phyloP scores from a whole-genome alignment of 2,329 filamentous ascomycete species.

The Colletotrichum lentis region DNA sequence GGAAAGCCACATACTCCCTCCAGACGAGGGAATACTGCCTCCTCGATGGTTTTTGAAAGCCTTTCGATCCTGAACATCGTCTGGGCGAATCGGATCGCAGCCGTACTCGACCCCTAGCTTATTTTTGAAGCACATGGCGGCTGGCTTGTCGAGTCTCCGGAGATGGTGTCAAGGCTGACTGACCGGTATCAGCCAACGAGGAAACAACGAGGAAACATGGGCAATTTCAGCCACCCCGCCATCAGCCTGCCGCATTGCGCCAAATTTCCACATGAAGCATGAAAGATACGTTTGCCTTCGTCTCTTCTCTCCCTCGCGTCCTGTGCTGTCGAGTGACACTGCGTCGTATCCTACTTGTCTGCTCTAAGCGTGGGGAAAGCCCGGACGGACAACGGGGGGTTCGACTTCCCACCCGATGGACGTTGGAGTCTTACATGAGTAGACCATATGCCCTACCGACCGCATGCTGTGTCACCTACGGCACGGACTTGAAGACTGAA shows the following conservation, averaged over 20 bases:
- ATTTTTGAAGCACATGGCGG: not conserved
- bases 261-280: slow-evolving; percentile 9
- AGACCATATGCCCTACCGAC: slow-evolving; percentile 17
- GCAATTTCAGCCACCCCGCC: slow-evolving; percentile 7
- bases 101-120: not conserved
- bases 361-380: slow-evolving; percentile 33
- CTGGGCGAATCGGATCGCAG: slow-evolving; percentile 18
- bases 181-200: not conserved
- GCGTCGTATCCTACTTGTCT: slow-evolving; percentile 1
- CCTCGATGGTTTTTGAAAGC: not conserved
- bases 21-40: not conserved
- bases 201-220: slow-evolving; percentile 21
- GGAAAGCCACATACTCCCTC: not conserved
- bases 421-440: slow-evolving; percentile 3
- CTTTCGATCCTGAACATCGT: not conserved
- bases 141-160: not conserved
- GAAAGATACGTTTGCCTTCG: not conserved
- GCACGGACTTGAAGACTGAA: slow-evolving; percentile 35
- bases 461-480: slow-evolving; percentile 29
- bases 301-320: slow-evolving; percentile 14
- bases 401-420: slow-evolving; percentile 25
- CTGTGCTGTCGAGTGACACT: slow-evolving; percentile 21
- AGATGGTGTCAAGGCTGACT: not conserved
- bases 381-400: slow-evolving; percentile 32
- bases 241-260: slow-evolving; percentile 2